Conservation (phyloP, 768 basidiomycete species). For the Lentinula sp. region DNA sequence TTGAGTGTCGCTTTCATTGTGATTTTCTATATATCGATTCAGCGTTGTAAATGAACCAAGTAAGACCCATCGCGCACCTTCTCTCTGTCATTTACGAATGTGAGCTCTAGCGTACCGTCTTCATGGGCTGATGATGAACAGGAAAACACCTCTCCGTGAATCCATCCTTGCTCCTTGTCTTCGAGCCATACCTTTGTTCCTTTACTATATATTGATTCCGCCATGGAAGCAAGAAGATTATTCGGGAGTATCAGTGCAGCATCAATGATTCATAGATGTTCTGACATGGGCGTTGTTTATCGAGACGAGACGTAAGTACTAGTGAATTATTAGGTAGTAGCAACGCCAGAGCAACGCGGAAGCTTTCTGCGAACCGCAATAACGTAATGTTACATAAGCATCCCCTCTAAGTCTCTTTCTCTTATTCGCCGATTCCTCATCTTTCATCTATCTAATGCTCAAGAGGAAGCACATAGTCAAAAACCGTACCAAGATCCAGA, state of each 20-base stretch:
- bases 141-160: conserved; percentile 60
- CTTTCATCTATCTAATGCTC: too few relatives aligned
- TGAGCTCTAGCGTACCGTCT: neutral
- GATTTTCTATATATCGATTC: neutral
- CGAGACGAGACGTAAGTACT: too few relatives aligned
- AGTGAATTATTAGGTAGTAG: too few relatives aligned
- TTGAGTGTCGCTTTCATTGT: neutral
- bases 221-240: conserved; percentile 39
- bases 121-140: neutral
- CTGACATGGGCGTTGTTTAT: too few relatives aligned
- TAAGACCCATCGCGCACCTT: neutral
- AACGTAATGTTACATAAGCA: too few relatives aligned
- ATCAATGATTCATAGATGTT: neutral
- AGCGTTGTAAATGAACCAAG: neutral
- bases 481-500: too few relatives aligned
- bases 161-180: conserved; percentile 92
- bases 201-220: conserved; percentile 88
- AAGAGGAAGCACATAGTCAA: too few relatives aligned
- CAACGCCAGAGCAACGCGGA: too few relatives aligned
- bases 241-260: neutral
- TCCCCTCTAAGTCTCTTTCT: too few relatives aligned
- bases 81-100: neutral
- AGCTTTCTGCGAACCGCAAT: too few relatives aligned
- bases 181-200: conserved; percentile 90
- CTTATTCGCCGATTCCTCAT: too few relatives aligned